phyloP scores from a whole-genome alignment of 176 grass and related monocot species.

The Urochloa ruziziensis region DNA sequence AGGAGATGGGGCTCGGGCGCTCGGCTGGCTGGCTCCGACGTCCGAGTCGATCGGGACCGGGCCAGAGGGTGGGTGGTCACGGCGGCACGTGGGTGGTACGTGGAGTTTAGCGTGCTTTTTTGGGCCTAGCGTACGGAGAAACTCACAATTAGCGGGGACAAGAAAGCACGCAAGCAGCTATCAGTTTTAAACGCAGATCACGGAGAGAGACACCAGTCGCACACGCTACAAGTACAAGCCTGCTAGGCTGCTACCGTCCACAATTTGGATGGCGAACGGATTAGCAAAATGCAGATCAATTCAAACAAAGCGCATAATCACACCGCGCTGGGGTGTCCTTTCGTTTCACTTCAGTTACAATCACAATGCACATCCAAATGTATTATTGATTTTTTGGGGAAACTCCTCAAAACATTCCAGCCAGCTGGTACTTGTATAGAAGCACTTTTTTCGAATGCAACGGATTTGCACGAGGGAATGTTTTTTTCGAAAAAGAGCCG shows the following conservation, averaged over 20 bases:
- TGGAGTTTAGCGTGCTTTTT: conserved; percentile 7
- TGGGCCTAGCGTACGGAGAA: background rate
- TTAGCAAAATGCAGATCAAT: background rate
- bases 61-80: conserved; percentile 28
- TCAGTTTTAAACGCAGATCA: conserved; percentile 17
- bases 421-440: no score
- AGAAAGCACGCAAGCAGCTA: background rate
- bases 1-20: no score
- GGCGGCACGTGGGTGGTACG: conserved; percentile 42
- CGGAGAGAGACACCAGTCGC: background rate
- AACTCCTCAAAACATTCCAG: no score
- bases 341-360: background rate
- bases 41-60: background rate
- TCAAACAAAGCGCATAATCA: background rate
- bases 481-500: conserved; percentile 48
- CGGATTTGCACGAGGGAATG: background rate
- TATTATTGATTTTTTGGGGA: no score
- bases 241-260: no score
- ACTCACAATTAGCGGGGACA: background rate
- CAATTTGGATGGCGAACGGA: background rate
- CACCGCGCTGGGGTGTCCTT: background rate
- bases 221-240: background rate
- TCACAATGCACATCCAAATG: no score
- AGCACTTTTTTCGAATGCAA: no score
- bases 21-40: background rate